Evolutionary conservation across 176 grass and related monocot species (phyloP), one percentile per base, ranked within the genome.

Genomic region (Chrysopogon serrulatus): DNA sequence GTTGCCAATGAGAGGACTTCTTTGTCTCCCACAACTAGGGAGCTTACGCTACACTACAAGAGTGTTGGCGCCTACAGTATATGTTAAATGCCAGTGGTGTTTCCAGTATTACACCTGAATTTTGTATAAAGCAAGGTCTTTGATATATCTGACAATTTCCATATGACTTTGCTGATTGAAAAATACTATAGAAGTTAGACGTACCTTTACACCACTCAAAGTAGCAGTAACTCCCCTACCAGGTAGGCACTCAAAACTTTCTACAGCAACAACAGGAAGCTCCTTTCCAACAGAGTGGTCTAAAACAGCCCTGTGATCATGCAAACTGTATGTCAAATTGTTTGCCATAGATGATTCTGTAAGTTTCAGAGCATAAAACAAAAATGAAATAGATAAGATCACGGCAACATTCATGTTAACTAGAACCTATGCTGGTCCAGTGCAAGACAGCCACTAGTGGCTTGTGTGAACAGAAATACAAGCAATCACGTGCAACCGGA

Each of bases 231-330:
- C 90, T 45, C 92, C 92, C 89, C 60, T 90, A 77, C 90, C 95
- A 88, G 95, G 95, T 70, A 98, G 80, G 73, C 79, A 80, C 68
- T 98, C 95, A 84, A 91, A 98, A 91, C 82, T 98, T 85, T 98
- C 90, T 17, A 98, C 87, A 84, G 82, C 89, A 93, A 98, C 89
- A 16, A 65, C 79, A n/a, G 92, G 95, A 65, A 95, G 90, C 73
- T 91, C 90, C 82, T 92, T 95, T 74, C 92, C 92, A 62, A 72
- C 78, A 83, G 90, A 89, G 83, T 95, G 95, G 61, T 91, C 87
- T 77, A 98, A 91, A 95, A 98, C 92, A 79, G 92, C 92, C 92
- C 92, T 95, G 92, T 87, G 79, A 95, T 79, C 42, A 90, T 60
- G 34, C 13, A 91, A 66, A 36, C 39, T 24, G 24, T 87, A 69